Evolutionary conservation across 768 basidiomycete genomes (phyloP).

Genomic region (Phlebiopsis flavidoalba): DNA sequence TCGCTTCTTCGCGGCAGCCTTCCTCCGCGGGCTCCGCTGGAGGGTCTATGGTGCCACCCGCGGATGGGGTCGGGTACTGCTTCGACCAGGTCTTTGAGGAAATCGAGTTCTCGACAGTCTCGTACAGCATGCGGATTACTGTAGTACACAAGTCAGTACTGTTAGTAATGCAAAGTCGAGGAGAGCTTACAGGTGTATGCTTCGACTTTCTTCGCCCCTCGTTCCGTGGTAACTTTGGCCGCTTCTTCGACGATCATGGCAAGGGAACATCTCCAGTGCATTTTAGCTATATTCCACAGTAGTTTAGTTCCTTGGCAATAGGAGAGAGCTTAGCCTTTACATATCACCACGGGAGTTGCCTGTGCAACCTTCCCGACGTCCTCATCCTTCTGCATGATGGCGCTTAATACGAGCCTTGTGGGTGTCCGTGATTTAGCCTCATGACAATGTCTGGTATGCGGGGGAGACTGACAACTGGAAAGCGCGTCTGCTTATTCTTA

Average conservation of each 20-base stretch:
- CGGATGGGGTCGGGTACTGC: conserved; percentile 82
- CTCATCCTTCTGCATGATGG: conserved; percentile 99
- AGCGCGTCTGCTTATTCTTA: conserved; percentile 88
- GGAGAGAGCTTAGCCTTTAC: conserved; percentile 42
- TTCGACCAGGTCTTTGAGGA: conserved; percentile 88
- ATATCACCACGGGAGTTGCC: conserved; percentile 94
- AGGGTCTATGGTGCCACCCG: conserved; percentile 72
- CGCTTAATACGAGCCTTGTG: conserved; percentile 97
- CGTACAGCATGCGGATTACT: conserved; percentile 95
- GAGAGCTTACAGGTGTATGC: conserved; percentile 86
- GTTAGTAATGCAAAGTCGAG: background rate
- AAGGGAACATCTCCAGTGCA: conserved; percentile 90
- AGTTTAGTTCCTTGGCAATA: background rate
- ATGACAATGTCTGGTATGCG: background rate
- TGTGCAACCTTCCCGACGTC: conserved; percentile 98
- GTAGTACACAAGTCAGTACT: conserved; percentile 2
- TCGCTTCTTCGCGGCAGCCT: conserved; percentile 50
- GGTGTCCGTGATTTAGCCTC: background rate
- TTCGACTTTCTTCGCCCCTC: conserved; percentile 86
- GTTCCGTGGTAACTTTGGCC: conserved; percentile 68
- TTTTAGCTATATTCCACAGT: conserved; percentile 58
- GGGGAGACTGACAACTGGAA: conserved; percentile 68
- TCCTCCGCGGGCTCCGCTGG: conserved; percentile 48
- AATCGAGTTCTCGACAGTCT: conserved; percentile 85
- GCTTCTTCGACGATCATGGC: conserved; percentile 79